phyloP scores from a whole-genome alignment of 148 eudicot species.

The Vaccinium vitisidaea region DNA sequence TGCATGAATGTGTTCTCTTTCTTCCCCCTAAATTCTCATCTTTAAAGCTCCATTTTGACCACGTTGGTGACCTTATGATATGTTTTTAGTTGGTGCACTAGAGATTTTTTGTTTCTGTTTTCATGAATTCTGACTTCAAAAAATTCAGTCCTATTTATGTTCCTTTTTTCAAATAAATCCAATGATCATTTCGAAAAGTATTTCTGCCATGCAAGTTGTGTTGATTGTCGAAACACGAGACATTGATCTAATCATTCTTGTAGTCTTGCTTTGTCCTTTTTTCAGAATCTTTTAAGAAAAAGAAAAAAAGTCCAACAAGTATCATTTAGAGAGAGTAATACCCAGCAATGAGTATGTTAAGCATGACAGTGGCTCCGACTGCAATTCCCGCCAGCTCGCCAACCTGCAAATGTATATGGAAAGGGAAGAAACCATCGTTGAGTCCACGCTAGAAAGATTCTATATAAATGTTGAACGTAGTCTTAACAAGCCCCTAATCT shows the following conservation, averaged over 20 bases:
- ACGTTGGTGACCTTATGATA: not conserved
- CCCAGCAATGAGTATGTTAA: constrained; percentile 95
- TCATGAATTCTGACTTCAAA: not conserved
- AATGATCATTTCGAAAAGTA: not conserved
- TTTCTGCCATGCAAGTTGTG: not conserved
- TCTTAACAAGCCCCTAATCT: not conserved
- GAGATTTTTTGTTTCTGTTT: not conserved
- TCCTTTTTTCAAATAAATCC: not conserved
- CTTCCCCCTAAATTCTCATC: not conserved
- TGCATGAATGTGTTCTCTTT: not conserved
- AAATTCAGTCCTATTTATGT: not conserved
- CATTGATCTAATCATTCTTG: not conserved
- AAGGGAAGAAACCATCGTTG: not conserved
- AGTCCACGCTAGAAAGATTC: not conserved
- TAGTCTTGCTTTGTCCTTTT: not conserved
- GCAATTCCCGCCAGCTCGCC: constrained; percentile 96
- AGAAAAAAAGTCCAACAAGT: not conserved
- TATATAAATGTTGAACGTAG: not conserved
- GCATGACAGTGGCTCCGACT: constrained; percentile 98
- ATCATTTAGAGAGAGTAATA: constrained; percentile 22
- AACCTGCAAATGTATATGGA: constrained; percentile 46
- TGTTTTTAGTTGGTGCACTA: not conserved
- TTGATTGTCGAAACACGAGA: not conserved
- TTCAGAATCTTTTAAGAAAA: not conserved
- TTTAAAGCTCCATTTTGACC: not conserved